These are phyloP conservation scores for Pseudogymnoascus sp. DNA, from an alignment of 2,329 filamentous ascomycete species.

Conservation along the genomic window DNA sequence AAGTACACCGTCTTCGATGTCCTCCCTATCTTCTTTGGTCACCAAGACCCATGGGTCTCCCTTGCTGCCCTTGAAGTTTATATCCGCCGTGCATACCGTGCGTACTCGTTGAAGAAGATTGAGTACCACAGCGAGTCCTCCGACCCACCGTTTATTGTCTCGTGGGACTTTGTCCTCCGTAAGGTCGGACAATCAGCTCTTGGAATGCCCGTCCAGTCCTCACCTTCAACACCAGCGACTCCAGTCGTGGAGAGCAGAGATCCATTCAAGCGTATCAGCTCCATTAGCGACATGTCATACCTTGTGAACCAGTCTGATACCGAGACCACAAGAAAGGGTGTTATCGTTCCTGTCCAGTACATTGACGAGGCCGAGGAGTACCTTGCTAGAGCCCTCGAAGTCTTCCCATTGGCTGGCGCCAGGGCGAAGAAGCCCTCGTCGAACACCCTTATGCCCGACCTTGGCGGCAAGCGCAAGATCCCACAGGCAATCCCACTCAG, in stretches of 20 bases:
- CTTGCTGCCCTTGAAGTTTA: conserved; percentile 93
- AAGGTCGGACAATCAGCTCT: conserved; percentile 91
- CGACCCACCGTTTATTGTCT: conserved; percentile 70
- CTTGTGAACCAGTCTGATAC: conserved; percentile 58
- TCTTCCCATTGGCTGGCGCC: conserved; percentile 53
- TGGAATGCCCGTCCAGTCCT: conserved; percentile 69
- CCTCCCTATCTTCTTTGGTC: conserved; percentile 86
- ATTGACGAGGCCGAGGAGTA: conserved; percentile 89
- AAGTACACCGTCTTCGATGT: conserved; percentile 99
- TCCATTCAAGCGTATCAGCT: conserved; percentile 75
- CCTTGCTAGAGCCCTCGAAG: conserved; percentile 73
- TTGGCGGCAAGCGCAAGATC: conserved; percentile 63
- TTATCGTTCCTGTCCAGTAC: conserved; percentile 88
- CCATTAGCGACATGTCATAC: conserved; percentile 95
- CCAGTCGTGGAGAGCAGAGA: conserved; percentile 51
- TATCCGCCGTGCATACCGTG: conserved; percentile 90
- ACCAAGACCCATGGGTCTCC: conserved; percentile 89
- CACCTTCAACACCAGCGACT: conserved; percentile 76
- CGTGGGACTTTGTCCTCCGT: conserved; percentile 92
- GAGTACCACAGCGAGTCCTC: conserved; percentile 68
- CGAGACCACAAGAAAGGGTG: conserved; percentile 82
- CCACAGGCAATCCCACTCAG: conserved; percentile 42
- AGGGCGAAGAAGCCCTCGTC: conserved; percentile 48
- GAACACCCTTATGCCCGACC: conserved; percentile 58
- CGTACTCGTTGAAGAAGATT: conserved; percentile 82